Percentiles rank a stretch among this genome's conserved stretches.
These are phyloP conservation scores for Dillenia turbinata DNA, from an alignment of 164 flowering plant species.

Conservation along the genomic window DNA sequence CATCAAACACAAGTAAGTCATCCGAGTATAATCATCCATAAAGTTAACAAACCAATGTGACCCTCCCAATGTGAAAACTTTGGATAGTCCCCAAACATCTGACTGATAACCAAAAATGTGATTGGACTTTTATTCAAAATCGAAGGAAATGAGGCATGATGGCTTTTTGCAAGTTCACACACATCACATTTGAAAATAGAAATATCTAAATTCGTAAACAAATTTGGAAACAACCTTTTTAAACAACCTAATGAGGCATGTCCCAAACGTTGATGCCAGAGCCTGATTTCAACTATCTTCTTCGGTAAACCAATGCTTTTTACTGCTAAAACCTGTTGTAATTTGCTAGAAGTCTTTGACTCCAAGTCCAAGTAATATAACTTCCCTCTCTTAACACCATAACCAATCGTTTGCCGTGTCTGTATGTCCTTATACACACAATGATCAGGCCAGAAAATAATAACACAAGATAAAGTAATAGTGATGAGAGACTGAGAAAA, in stretches of 20 bases:
- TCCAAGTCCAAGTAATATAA: constrained; percentile 15
- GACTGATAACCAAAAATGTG: constrained; percentile 12
- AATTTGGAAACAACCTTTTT: constrained; percentile 13
- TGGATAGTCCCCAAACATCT: constrained; percentile 15
- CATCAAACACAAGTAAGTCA: constrained; percentile 14
- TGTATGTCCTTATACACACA: constrained; percentile 20
- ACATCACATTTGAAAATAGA: constrained; percentile 14
- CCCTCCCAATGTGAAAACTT: constrained; percentile 13
- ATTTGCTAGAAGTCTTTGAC: not conserved
- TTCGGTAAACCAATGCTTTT: not conserved
- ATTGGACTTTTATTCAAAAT: constrained; percentile 3
- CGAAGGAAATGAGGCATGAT: no score
- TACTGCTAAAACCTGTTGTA: constrained; percentile 4
- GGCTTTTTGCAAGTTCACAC: constrained; percentile 10
- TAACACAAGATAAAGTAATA: constrained; percentile 17
- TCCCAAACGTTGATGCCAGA: constrained; percentile 10
- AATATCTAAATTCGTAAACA: constrained; percentile 12
- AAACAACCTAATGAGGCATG: constrained; percentile 13
- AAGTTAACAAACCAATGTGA: constrained; percentile 1
- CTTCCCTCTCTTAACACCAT: constrained; percentile 18
- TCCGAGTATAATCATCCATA: constrained; percentile 22
- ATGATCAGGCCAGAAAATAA: constrained; percentile 23
- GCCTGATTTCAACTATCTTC: constrained; percentile 1
- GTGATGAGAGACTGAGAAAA: constrained; percentile 13
- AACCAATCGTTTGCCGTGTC: constrained; percentile 18